Evolutionary conservation across 1,284 basidiomycete species (phyloP).

Genomic region (Leccinum pachyderme): DNA sequence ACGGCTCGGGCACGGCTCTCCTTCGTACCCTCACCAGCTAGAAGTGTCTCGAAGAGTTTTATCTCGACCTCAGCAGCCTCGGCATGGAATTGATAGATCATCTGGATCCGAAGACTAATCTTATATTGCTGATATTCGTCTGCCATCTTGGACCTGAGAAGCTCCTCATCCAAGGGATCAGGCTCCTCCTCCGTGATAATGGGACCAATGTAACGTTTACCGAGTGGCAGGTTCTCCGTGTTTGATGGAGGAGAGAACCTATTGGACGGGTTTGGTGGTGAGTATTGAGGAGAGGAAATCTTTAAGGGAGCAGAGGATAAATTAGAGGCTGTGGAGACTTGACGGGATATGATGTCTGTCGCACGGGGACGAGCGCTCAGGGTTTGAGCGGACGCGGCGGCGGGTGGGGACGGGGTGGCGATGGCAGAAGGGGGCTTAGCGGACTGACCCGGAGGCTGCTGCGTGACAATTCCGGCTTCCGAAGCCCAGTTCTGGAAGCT

Average conservation of each 20-base stretch:
- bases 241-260: slow-evolving; percentile 27
- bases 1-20: slow-evolving; percentile 36
- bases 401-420: not conserved
- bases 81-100: slow-evolving; percentile 55
- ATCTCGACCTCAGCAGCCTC: slow-evolving; percentile 49
- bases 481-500: slow-evolving; percentile 35
- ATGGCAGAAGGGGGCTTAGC: slow-evolving; percentile 9
- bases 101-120: slow-evolving; percentile 46
- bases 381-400: slow-evolving; percentile 11
- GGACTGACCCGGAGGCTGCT: slow-evolving; percentile 14
- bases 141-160: slow-evolving; percentile 34
- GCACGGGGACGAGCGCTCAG: slow-evolving; percentile 25
- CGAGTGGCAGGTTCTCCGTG: slow-evolving; percentile 21
- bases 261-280: slow-evolving; percentile 20
- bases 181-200: slow-evolving; percentile 42
- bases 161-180: slow-evolving; percentile 27
- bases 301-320: slow-evolving; percentile 25
- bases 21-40: slow-evolving; percentile 29
- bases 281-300: slow-evolving; percentile 25
- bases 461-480: slow-evolving; percentile 28
- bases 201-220: slow-evolving; percentile 49
- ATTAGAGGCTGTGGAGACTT: slow-evolving; percentile 25
- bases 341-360: slow-evolving; percentile 30
- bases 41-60: slow-evolving; percentile 43
- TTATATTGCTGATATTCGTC: slow-evolving; percentile 50